Conservation (phyloP, 2,329 filamentous ascomycete species). For the Fusarium floridanum region DNA sequence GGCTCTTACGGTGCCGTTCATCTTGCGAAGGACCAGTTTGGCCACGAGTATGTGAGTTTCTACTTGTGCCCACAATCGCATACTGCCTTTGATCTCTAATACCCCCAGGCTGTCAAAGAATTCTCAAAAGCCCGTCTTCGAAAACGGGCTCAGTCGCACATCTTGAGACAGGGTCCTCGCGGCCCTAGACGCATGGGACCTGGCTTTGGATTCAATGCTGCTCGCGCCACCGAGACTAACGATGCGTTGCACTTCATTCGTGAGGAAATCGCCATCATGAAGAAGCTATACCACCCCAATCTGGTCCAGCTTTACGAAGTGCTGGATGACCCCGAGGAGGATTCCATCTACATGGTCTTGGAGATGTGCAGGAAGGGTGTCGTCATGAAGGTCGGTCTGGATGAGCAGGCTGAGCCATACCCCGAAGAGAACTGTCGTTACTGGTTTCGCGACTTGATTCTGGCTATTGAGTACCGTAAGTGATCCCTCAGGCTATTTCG, state of each 20-base stretch:
- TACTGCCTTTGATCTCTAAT: slow-evolving; percentile 22
- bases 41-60: slow-evolving; percentile 86
- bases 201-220: slow-evolving; percentile 44
- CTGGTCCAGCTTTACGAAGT: slow-evolving; percentile 95
- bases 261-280: slow-evolving; percentile 99
- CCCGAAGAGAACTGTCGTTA: slow-evolving; percentile 83
- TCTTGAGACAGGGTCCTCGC: slow-evolving; percentile 71
- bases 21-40: slow-evolving; percentile 89
- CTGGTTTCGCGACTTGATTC: slow-evolving; percentile 94
- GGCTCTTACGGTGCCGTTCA: slow-evolving; percentile 97
- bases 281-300: slow-evolving; percentile 95
- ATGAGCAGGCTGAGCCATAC: slow-evolving; percentile 85
- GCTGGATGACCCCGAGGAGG: slow-evolving; percentile 92
- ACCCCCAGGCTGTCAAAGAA: slow-evolving; percentile 87
- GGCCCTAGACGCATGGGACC: slow-evolving; percentile 49
- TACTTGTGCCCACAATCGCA: background rate
- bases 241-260: slow-evolving; percentile 88
- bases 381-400: slow-evolving; percentile 94
- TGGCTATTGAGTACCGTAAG: slow-evolving; percentile 93
- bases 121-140: slow-evolving; percentile 94
- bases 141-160: slow-evolving; percentile 90
- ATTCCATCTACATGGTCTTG: slow-evolving; percentile 97
- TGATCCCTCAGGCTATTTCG: slow-evolving; percentile 34
- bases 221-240: slow-evolving; percentile 68
- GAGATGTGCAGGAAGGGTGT: slow-evolving; percentile 99